These are phyloP conservation scores for Blastobotrys apis DNA, from an alignment of 1,139 yeast species.

Conservation along the genomic window DNA sequence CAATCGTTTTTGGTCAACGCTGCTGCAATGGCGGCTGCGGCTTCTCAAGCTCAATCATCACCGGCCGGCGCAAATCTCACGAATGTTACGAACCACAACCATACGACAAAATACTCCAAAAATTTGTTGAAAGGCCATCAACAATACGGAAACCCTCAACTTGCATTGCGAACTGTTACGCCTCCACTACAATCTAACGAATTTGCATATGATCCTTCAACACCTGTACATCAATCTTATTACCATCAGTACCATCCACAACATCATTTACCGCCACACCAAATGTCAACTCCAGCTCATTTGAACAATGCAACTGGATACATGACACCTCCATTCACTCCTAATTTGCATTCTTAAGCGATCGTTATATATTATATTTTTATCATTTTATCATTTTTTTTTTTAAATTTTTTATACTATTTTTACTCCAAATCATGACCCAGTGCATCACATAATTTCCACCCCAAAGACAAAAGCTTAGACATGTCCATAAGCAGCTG, in stretches of 20 bases:
- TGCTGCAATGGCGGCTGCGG: slow-evolving; percentile 6
- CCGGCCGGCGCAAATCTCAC: background rate
- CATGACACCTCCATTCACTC: slow-evolving; percentile 25
- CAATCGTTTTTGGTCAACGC: slow-evolving; percentile 6
- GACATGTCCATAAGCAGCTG: no score
- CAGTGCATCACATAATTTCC: background rate
- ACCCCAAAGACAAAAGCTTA: background rate
- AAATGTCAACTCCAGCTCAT: slow-evolving; percentile 2
- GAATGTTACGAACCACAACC: no score
- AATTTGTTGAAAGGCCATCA: background rate
- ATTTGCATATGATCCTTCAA: slow-evolving; percentile 9
- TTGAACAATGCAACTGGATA: slow-evolving; percentile 11
- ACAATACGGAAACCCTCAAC: no score
- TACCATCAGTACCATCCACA: slow-evolving; percentile 8
- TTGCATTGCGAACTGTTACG: slow-evolving; percentile 7
- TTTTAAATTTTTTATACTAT: background rate
- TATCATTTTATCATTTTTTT: background rate
- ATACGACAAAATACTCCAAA: background rate
- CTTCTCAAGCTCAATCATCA: background rate
- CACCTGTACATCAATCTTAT: slow-evolving; percentile 10
- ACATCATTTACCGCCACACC: slow-evolving; percentile 6
- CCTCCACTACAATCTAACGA: slow-evolving; percentile 15
- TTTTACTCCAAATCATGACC: background rate
- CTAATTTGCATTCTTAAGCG: slow-evolving; percentile 11
- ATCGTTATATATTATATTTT: background rate